Evolutionary conservation across 1,284 basidiomycete species (phyloP).

Genomic region (Irpex sp.): DNA sequence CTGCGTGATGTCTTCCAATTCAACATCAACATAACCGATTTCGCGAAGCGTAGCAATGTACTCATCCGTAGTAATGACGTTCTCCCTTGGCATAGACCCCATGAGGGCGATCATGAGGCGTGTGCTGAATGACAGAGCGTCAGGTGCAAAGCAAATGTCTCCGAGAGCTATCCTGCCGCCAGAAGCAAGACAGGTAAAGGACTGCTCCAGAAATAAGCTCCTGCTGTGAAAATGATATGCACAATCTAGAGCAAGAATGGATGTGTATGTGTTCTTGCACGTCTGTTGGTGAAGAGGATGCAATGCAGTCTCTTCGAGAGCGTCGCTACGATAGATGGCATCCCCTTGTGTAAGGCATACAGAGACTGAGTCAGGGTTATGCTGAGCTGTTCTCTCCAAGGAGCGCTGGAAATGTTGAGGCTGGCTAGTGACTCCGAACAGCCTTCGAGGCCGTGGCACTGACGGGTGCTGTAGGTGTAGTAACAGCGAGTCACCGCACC

Average conservation of each 20-base stretch:
- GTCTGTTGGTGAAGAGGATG: slow-evolving; percentile 41
- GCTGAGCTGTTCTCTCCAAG: slow-evolving; percentile 35
- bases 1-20: slow-evolving; percentile 55
- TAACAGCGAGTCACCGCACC: slow-evolving; percentile 67
- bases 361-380: slow-evolving; percentile 9
- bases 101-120: slow-evolving; percentile 18
- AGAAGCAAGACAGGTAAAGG: slow-evolving; percentile 39
- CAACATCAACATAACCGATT: slow-evolving; percentile 53
- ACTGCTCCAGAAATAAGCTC: slow-evolving; percentile 43
- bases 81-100: slow-evolving; percentile 48
- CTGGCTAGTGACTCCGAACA: slow-evolving; percentile 64
- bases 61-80: slow-evolving; percentile 43
- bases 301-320: not conserved
- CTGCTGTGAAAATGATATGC: slow-evolving; percentile 68
- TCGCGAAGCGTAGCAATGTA: slow-evolving; percentile 44
- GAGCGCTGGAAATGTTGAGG: slow-evolving; percentile 46
- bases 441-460: slow-evolving; percentile 42
- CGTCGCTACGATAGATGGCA: slow-evolving; percentile 37
- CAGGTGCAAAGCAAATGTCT: slow-evolving; percentile 51
- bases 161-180: slow-evolving; percentile 60
- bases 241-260: slow-evolving; percentile 62
- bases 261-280: slow-evolving; percentile 32
- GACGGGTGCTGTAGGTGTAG: slow-evolving; percentile 39
- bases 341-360: slow-evolving; percentile 43
- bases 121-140: slow-evolving; percentile 11